Evolutionary conservation across 2,329 filamentous ascomycete genomes (phyloP).

Genomic region (Dothiorella sarmentorum): DNA sequence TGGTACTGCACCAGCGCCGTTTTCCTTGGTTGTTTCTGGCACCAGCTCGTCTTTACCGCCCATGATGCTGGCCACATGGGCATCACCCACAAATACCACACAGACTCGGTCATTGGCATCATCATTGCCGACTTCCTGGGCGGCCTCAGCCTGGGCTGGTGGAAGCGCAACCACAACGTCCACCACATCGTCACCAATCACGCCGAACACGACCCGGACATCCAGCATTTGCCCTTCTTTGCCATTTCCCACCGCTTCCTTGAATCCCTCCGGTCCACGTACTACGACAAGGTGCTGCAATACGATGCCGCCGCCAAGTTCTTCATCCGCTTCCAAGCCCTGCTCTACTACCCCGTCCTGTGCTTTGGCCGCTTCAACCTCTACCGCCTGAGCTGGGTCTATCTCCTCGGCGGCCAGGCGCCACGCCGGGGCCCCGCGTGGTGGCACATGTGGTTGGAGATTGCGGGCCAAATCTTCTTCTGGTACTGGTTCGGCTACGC

Average conservation of each 20-base stretch:
- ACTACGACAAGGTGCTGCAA: slow-evolving; percentile 62
- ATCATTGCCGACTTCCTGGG: slow-evolving; percentile 86
- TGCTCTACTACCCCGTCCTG: slow-evolving; percentile 67
- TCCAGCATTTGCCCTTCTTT: slow-evolving; percentile 70
- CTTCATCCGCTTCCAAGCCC: slow-evolving; percentile 59
- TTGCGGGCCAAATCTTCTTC: slow-evolving; percentile 61
- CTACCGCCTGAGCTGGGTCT: slow-evolving; percentile 64
- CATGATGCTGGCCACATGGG: slow-evolving; percentile 98
- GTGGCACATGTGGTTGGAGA: slow-evolving; percentile 66
- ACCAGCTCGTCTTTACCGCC: slow-evolving; percentile 88
- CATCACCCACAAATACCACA: slow-evolving; percentile 85
- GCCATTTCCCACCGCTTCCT: slow-evolving; percentile 65
- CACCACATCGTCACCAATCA: slow-evolving; percentile 96
- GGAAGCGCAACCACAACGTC: slow-evolving; percentile 94
- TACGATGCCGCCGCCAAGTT: slow-evolving; percentile 61
- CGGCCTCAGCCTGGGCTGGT: slow-evolving; percentile 90
- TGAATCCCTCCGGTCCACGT: slow-evolving; percentile 59
- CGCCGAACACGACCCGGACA: slow-evolving; percentile 93
- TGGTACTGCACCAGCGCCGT: slow-evolving; percentile 61
- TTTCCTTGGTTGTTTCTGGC: slow-evolving; percentile 83
- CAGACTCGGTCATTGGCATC: slow-evolving; percentile 83
- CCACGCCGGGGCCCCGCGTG: slow-evolving; percentile 59
- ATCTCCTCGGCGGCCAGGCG: slow-evolving; percentile 56
- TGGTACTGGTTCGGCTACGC: slow-evolving; percentile 67
- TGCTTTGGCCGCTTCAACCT: slow-evolving; percentile 69